Conservation (phyloP, 129 eudicot species). For the Pittosporum tobira region DNA sequence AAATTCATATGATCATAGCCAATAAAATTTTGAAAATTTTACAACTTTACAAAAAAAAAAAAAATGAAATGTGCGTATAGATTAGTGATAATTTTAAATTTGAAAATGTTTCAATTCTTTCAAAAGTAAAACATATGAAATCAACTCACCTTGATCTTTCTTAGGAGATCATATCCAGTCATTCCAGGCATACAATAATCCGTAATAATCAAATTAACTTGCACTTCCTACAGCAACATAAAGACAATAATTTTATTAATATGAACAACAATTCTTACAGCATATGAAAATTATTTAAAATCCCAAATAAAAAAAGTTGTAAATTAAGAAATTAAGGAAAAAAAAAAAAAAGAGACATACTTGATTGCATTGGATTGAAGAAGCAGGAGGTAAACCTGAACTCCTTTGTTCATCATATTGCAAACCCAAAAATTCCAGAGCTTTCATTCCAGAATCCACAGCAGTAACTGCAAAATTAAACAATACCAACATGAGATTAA, state of each 20-base stretch:
- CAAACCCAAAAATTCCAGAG: conserved; percentile 60
- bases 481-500: background rate
- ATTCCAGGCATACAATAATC: conserved; percentile 83
- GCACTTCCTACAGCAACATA: conserved; percentile 30
- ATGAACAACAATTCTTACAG: background rate
- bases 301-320: background rate
- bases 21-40: too few species aligned
- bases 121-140: background rate
- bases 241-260: conserved; percentile 6
- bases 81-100: too few species aligned
- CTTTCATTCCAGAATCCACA: conserved; percentile 71
- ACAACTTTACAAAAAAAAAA: too few species aligned
- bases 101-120: background rate
- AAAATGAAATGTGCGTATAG: too few species aligned
- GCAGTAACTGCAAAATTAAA: conserved; percentile 48
- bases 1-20: too few species aligned
- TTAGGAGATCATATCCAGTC: conserved; percentile 64
- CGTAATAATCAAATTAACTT: conserved; percentile 64
- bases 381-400: conserved; percentile 13
- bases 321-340: background rate
- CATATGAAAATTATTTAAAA: background rate
- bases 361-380: conserved; percentile 26
- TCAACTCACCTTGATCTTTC: conserved; percentile 51
- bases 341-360: conserved; percentile 17
- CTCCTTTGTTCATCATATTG: conserved; percentile 32